Percentiles rank a stretch among this genome's conserved stretches.
Evolutionary conservation across 495 filamentous ascomycete species (phyloP).

Genomic region (Penicillium egyptiacum): DNA sequence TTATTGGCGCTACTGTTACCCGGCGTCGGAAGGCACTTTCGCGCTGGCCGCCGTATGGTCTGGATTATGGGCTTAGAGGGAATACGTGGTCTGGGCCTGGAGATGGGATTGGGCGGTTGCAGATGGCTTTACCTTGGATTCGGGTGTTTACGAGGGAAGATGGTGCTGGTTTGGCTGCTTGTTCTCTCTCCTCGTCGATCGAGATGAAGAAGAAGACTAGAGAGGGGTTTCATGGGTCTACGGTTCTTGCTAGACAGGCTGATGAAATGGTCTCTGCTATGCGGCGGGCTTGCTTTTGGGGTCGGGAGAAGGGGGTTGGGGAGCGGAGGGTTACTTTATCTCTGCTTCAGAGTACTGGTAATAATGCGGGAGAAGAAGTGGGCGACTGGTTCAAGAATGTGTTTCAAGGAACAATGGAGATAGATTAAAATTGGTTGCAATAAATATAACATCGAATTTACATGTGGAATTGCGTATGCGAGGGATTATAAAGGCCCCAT

Average conservation of each 20-base stretch:
- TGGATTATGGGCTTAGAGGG: slow-evolving; percentile 35
- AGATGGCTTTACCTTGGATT: slow-evolving; percentile 39
- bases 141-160: slow-evolving; percentile 22
- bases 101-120: slow-evolving; percentile 23
- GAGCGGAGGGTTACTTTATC: slow-evolving; percentile 33
- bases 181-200: background rate
- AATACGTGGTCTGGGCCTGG: slow-evolving; percentile 18
- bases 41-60: slow-evolving; percentile 44
- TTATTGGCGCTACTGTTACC: slow-evolving; percentile 5
- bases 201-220: background rate
- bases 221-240: background rate
- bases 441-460: background rate
- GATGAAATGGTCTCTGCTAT: slow-evolving; percentile 43
- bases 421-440: background rate
- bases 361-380: slow-evolving; percentile 11
- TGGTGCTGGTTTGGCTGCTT: background rate
- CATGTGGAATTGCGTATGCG: background rate
- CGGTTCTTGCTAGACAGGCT: slow-evolving; percentile 35
- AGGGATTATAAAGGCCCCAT: background rate
- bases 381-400: slow-evolving; percentile 26
- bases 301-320: slow-evolving; percentile 36
- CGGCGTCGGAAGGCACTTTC: slow-evolving; percentile 40
- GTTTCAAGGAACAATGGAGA: slow-evolving; percentile 17
- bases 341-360: background rate
- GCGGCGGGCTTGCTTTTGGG: slow-evolving; percentile 45